Conservation (phyloP, 331 rosid species). For the Spiraea crenata region DNA sequence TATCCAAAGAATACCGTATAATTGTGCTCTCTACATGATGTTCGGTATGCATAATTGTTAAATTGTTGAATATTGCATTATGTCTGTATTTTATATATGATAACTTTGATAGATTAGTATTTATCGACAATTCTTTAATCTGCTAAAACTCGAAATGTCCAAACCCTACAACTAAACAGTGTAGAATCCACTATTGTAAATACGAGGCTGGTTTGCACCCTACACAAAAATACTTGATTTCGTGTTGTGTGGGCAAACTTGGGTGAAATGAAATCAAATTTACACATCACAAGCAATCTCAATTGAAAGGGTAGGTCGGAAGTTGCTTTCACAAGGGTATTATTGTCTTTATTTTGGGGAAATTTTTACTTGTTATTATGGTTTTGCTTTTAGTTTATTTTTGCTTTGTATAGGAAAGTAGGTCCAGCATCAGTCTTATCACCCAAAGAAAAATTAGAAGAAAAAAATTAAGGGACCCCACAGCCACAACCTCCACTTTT, state of each 20-base stretch:
- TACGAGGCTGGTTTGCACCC: slow-evolving; percentile 10
- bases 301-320: slow-evolving; percentile 31
- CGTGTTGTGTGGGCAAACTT: slow-evolving; percentile 46
- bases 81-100: no score
- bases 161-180: not conserved
- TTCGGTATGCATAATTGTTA: no score
- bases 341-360: slow-evolving; percentile 15
- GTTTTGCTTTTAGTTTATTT: not conserved
- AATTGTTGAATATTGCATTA: no score
- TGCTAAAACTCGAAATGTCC: slow-evolving; percentile 9
- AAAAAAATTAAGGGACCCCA: slow-evolving; percentile 30
- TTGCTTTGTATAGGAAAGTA: not conserved
- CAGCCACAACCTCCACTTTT: slow-evolving; percentile 10
- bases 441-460: not conserved
- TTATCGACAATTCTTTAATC: no score
- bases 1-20: not conserved
- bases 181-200: not conserved
- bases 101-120: no score
- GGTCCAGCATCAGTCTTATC: slow-evolving; percentile 17
- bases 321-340: slow-evolving; percentile 45
- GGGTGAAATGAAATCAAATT: slow-evolving; percentile 33
- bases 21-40: no score
- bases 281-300: slow-evolving; percentile 27
- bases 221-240: slow-evolving; percentile 8
- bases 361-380: not conserved